Percentiles rank a stretch among this genome's conserved stretches.
phyloP scores from a whole-genome alignment of 345 rosid species.

The Crucihimalaya himalaica region DNA sequence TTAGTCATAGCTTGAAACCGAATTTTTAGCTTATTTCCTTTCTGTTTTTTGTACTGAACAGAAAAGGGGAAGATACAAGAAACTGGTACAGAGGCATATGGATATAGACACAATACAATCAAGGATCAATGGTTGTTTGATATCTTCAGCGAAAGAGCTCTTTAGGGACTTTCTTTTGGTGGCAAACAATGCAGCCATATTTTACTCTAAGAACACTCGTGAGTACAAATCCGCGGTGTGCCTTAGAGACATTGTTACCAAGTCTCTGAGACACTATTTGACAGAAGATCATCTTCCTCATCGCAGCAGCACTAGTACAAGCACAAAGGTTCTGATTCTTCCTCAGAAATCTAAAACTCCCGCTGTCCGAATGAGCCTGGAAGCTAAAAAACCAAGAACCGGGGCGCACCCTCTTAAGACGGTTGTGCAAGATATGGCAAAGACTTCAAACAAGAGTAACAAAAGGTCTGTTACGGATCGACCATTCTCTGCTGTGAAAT shows the following conservation, averaged over 20 bases:
- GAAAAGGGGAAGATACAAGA: conserved; percentile 93
- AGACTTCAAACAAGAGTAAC: conserved; percentile 41
- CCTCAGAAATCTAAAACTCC: conserved; percentile 26
- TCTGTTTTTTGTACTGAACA: conserved; percentile 27
- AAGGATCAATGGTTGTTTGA: conserved; percentile 48
- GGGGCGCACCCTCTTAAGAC: conserved; percentile 19
- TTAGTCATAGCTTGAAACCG: neutral
- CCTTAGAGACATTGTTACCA: conserved; percentile 59
- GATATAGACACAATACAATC: conserved; percentile 75
- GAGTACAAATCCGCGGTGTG: conserved; percentile 72
- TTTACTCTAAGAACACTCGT: conserved; percentile 75
- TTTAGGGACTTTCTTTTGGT: conserved; percentile 71
- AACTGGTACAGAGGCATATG: conserved; percentile 66
- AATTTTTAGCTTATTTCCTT: neutral
- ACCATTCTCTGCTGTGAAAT: conserved; percentile 46
- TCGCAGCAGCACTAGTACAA: conserved; percentile 31
- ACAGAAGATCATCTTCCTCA: conserved; percentile 41
- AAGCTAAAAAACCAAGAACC: conserved; percentile 44
- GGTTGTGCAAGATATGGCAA: conserved; percentile 25
- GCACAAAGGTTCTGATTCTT: conserved; percentile 19
- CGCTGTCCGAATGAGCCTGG: conserved; percentile 37
- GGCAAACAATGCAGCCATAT: conserved; percentile 72
- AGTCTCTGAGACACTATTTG: conserved; percentile 50
- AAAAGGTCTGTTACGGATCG: conserved; percentile 34
- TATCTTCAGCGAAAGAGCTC: conserved; percentile 58